Base-by-base conservation (phyloP, 23 red algal genomes). In the Agarophyton chilense region DNA sequence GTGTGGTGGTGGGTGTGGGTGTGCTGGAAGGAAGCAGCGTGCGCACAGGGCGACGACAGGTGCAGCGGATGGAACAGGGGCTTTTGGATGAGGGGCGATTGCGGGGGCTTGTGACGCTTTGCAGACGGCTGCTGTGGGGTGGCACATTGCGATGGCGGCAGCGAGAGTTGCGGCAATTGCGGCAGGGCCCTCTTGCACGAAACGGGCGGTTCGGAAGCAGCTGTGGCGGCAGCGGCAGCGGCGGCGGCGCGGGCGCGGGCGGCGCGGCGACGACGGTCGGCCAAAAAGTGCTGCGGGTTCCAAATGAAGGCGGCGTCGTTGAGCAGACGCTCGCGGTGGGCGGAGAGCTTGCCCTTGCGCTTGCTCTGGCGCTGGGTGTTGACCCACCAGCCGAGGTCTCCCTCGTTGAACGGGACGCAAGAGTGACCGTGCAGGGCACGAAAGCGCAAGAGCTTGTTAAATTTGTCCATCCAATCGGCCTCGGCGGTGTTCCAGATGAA, bases 401-500 rank as follows among this genome's bases (percentile, higher is more conserved):
- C 63, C 35, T 77, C 68, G 43, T 89, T 89, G 71, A 89, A 89
- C 19, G 85, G 85, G 21, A 89, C 85, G 38, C 85, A 75, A 19
- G 85, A 50, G 32, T 89, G 65, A 33, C 85, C 85, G 28, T 89
- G 32, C 0, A 36, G 21, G 31, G 67, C 85, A 31, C 72, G 68
- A 44, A 72, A 89, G 26, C 53, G 49, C 21, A 89, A 50, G 12
- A 89, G 85, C 17, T 74, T 77, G 63, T 76, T 53, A 43, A 89
- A 89, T 71, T 89, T 75, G 53, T 89, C 72, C 54, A 77, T 77
- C 85, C 85, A 89, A 54, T 89, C 85, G 11, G 68, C 72, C 52
- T 72, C 85, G 16, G 85, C 70, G 19, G 85, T 89, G 31, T 89
- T 75, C 85, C 85, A 89, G 46, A 89, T 71, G 52, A 89, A 89